Evolutionary conservation across 2,329 filamentous ascomycete species (phyloP).

Genomic region (Pseudomassariella vexata): DNA sequence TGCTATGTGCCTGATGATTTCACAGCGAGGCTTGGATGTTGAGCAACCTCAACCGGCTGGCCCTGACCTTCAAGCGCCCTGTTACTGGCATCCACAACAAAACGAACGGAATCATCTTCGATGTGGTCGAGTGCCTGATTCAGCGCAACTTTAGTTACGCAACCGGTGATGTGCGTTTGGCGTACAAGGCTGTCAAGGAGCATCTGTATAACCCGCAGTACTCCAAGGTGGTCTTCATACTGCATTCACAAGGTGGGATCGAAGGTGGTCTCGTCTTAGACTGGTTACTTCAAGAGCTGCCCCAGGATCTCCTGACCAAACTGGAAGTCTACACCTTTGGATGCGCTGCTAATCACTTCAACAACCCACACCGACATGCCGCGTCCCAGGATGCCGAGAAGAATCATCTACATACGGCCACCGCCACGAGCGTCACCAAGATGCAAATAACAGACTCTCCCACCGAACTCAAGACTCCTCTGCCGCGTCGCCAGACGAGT

Average conservation of each 20-base stretch:
- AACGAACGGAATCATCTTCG: slow-evolving; percentile 69
- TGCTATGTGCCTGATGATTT: slow-evolving; percentile 5
- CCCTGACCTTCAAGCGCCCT: slow-evolving; percentile 65
- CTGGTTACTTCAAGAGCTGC: slow-evolving; percentile 68
- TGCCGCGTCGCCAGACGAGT: neutral
- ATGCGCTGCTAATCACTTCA: slow-evolving; percentile 75
- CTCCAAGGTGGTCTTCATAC: slow-evolving; percentile 65
- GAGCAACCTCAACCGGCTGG: slow-evolving; percentile 64
- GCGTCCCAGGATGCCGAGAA: slow-evolving; percentile 34
- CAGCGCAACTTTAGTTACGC: slow-evolving; percentile 71
- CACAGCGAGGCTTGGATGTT: slow-evolving; percentile 59
- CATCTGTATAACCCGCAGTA: slow-evolving; percentile 56
- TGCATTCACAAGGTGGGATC: slow-evolving; percentile 75
- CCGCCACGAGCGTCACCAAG: slow-evolving; percentile 29
- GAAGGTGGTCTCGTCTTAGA: slow-evolving; percentile 68
- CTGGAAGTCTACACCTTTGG: slow-evolving; percentile 77
- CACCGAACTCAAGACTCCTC: slow-evolving; percentile 13
- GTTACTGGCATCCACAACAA: slow-evolving; percentile 70
- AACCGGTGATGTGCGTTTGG: slow-evolving; percentile 59
- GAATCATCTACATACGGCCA: slow-evolving; percentile 26
- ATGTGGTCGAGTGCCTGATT: slow-evolving; percentile 70
- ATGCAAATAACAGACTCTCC: slow-evolving; percentile 24
- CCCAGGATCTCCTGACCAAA: slow-evolving; percentile 58
- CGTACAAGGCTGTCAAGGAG: slow-evolving; percentile 57
- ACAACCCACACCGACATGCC: slow-evolving; percentile 59